Evolutionary conservation across 192 early-diverging fungal genomes (phyloP), one percentile per base, ranked within the genome.

Genomic region (Cladochytrium replicatum): DNA sequence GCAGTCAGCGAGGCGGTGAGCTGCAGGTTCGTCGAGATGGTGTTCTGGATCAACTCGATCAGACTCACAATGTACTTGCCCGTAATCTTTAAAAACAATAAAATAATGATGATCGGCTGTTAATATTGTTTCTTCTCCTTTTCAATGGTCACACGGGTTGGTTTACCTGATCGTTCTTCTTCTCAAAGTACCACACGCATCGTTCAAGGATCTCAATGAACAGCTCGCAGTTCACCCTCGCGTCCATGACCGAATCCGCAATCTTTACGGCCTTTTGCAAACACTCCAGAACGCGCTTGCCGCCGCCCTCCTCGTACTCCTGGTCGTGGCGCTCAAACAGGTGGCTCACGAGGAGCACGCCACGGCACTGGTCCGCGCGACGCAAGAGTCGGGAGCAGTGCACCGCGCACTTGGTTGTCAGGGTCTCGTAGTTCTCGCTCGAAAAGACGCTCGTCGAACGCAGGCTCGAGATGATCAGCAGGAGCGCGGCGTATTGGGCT

Each of bases 191-290:
- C 68, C 92, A 94, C 40, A 96, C 72, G 50, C 89, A 93, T 63
- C 86, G 71, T 64, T 97, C 93, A 46, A 99, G 64, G 45, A 97
- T 87, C 61, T 97, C 93, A 13, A 99, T 88, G 77, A 99, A 93
- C 27, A 97, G 68, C 57, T 89, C 85, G 15, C 92, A 86, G 27
- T 87, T 93, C 13, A 91, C 81, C 29, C 78, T 77, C 25, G 81
- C 74, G 47, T 99, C 94, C 75, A 96, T 81, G 34, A 91, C 88
- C n/a, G 81, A 81, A 62, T 95, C 94, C 0, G 97, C 93, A 52
- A 94, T 81, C 60, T 93, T 93, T 23, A 95, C 78, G 11, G 92
- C 85, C 63, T 91, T 90, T 66, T 97, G 91, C 46, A 99, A 64
- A 48, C 87, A 91, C 52, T 88, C 84, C 29, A 97, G 68, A 11